Evolutionary conservation across 805 yeast genomes (phyloP), one percentile per base, ranked within the genome.

Genomic region (Suhomyces emberorum): DNA sequence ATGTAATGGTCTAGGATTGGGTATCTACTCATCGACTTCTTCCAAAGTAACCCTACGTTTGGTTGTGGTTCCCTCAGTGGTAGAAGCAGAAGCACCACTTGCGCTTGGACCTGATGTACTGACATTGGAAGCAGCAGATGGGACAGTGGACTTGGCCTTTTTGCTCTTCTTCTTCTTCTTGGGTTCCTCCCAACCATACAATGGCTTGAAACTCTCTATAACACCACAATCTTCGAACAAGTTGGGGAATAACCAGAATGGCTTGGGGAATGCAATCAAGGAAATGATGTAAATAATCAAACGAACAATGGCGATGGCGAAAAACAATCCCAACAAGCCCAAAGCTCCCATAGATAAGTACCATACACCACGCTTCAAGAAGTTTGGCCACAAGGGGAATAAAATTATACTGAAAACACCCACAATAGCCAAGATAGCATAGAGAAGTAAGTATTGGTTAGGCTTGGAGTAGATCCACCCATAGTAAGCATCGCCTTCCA

Each of bases 241-340:
- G 57, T 91, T 91, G 38, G 98, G 98, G 73, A 88, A 91, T 31
- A 93, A 58, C 98, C 98, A 93, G 57, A 93, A 73, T n/a, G 95
- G 95, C 28, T 79, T 78, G 6, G 79, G 76, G 38, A 74, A 64
- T 1, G 76, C 61, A 32, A 81, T 64, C 46, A 75, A 73, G 0
- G 88, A 75, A 34, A 83, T 48, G 17, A 73, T 48, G 50, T 79
- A 87, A 17, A 93, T 55, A 27, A 89, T 69, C 55, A 89, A 67
- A 54, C 98, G 75, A 22, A 91, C 64, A 29, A 93, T 71, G 1
- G 97, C 95, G 49, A 85, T 60, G 15, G 63, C 83, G 47, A 93
- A 83, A 61, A 93, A 83, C 31, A 76, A 65, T 4, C 79, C 88
- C 29, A 93, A 69, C 24, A 91, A 62, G 0, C 85, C 88, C 44